A percentile compares a stretch with the other conserved stretches of the same genome.
Conservation (phyloP, 768 basidiomycete genomes). For the Tremella yokohamensis region DNA sequence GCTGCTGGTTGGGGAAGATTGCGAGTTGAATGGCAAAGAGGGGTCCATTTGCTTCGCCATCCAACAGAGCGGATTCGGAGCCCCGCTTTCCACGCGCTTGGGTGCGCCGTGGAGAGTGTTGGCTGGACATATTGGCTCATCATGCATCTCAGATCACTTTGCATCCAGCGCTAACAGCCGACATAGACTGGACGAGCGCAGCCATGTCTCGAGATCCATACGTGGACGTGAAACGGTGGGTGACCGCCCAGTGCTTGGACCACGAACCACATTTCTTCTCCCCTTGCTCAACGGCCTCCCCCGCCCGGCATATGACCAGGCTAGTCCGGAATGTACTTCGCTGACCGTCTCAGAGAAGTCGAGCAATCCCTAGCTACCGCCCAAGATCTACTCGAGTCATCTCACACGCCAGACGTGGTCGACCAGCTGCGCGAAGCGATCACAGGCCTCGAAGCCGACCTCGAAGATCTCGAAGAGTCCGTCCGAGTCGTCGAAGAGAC, state of each 20-base stretch:
- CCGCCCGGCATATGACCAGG: too few relatives aligned
- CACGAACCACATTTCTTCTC: too few relatives aligned
- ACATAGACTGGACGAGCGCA: background rate
- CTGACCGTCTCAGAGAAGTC: conserved; percentile 31
- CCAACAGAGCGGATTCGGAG: too few relatives aligned
- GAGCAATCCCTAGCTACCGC: conserved; percentile 30
- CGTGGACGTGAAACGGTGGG: conserved; percentile 43
- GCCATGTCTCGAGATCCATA: conserved; percentile 45
- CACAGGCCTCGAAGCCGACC: conserved; percentile 72
- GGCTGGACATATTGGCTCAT: too few relatives aligned
- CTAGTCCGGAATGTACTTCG: background rate
- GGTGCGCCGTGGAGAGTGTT: too few relatives aligned
- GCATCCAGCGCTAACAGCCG: background rate
- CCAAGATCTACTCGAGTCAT: conserved; percentile 8
- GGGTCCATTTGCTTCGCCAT: too few relatives aligned
- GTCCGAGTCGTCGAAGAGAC: conserved; percentile 85
- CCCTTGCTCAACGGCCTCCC: too few relatives aligned
- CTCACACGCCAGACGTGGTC: conserved; percentile 13
- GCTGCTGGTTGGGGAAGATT: background rate
- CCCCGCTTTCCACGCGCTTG: too few relatives aligned
- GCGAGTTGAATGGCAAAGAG: too few relatives aligned
- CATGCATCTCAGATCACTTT: background rate
- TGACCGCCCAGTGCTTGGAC: background rate
- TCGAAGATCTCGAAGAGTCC: conserved; percentile 90
- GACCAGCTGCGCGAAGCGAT: conserved; percentile 71